Conservation (phyloP, 129 eudicot genomes). For the Lactuca sativa region DNA sequence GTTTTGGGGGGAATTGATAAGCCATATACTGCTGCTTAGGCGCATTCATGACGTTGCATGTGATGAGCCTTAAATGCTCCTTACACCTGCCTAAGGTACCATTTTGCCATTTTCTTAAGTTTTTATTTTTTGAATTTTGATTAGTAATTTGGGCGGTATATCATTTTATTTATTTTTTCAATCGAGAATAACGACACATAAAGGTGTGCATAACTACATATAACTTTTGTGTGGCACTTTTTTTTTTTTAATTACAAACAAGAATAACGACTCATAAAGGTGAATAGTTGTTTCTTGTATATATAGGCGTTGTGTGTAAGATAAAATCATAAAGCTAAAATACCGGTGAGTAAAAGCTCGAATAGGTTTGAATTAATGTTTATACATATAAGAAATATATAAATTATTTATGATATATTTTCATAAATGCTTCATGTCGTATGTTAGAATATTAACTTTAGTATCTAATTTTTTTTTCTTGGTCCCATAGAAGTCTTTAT, state of each 20-base stretch:
- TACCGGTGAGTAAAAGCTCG: not conserved
- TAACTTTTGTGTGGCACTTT: not conserved
- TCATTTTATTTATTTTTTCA: conserved; percentile 1
- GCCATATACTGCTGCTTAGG: conserved; percentile 17
- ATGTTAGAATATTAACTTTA: no score
- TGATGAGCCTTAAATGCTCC: conserved; percentile 55
- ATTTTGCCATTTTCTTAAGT: not conserved
- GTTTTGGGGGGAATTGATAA: conserved; percentile 23
- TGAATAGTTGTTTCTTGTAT: no score
- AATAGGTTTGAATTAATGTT: no score
- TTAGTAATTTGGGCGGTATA: conserved; percentile 21
- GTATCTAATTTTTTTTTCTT: no score
- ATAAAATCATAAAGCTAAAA: no score
- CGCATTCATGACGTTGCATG: conserved; percentile 62
- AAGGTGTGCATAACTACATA: not conserved
- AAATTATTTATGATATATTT: no score
- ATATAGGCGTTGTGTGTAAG: not conserved
- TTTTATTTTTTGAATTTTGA: not conserved
- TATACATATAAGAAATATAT: not conserved
- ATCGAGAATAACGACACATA: not conserved
- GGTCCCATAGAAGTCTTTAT: no score
- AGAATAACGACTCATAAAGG: no score
- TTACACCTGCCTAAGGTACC: conserved; percentile 35
- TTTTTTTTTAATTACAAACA: no score
- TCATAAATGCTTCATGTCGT: no score